Base-by-base conservation (phyloP, 257 asterid species). In the Plantago major region DNA sequence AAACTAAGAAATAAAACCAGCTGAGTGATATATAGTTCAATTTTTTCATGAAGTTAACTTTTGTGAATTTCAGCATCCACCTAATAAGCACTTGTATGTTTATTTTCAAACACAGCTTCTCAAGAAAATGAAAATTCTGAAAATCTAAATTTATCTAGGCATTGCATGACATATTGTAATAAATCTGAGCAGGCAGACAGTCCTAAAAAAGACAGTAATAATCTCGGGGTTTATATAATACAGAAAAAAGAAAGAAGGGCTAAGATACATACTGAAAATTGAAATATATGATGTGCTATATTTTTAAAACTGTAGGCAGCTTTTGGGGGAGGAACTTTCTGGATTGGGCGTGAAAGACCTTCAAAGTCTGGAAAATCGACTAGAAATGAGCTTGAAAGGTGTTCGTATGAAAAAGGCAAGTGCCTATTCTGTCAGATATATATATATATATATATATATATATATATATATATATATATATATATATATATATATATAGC, bases 351-450 rank as follows among this genome's bases (percentile, higher is more conserved):
- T 76, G 64, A 67, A 68, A 44, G 90, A 84, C 69, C 85, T 84
- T 43, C 78, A 82, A 46, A 74, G 44, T 73, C 80, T 84, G 69
- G 90, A 84, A 73, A 82, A 73, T 64, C 84, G 76, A 67, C 72
- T 87, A 1, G 88, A 87, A 62, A 61, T 52, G 71, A 87, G 90
- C 60, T 71, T 87, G 76, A 84, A 80, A 70, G 73, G 87, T 4
- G 70, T 87, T 11, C 84, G 93, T 9, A 40, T 55, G 51, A 79
- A 67, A 70, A 87, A 82, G 86, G 95, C 74, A 71, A 55, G 68
- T 46, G 42, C 46, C 10, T 46, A 11, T 17, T 56, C 9, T n/a
- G 37, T 42, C 19, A 53, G 22, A 19, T 49, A n/a, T 56, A 42
- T n/a, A n/a, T n/a, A n/a, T n/a, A n/a, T n/a, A n/a, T n/a, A n/a